Evolutionary conservation across 2,329 filamentous ascomycete genomes (phyloP), one percentile per base, ranked within the genome.

Genomic region (Dactylella cylindrospora): DNA sequence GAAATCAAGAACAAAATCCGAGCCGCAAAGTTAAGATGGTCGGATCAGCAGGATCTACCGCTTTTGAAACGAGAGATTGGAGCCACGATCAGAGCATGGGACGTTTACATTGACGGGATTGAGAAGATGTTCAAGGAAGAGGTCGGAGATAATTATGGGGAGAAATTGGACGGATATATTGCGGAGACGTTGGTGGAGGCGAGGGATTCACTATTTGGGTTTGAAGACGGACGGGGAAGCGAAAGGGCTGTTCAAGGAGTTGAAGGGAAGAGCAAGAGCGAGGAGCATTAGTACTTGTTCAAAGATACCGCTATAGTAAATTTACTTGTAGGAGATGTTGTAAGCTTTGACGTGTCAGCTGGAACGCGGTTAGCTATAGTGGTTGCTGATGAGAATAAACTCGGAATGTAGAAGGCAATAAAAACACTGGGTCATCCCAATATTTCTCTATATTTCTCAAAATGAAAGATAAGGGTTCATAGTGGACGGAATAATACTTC

Each of bases 21-120:
- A 10, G 28, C 9, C n/a, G 40, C 47, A 7, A 61, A 52, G n/a
- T 13, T 28, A 6, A n/a, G 23, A 13, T 28, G 23, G 39, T n/a
- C 23, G 13, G 3, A 15, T 12, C n/a, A 15, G 5, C 3, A 29
- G 13, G 9, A 28, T 8, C 22, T 32, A 5, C 5, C 3, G 29
- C 28, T 33, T 5, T 12, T 46, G 1, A 8, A 12, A 25, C 9
- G 3, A 1, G 43, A 33, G 17, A 47, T 12, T 9, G 9, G 5
- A 12, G n/a, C 9, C 1, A 47, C 31, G 10, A 19, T 47, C 5
- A 10, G 3, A 2, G 32, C 44, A 6, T 47, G 44, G 44, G 8
- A 28, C 3, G 9, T 12, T n/a, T 47, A 26, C 20, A 22, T 28
- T 6, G 31, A 47, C 13, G 10, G 31, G 10, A 25, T 38, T 1